Evolutionary conservation across 108 stramenopile species (phyloP).

Genomic region (Cyclotella distinguenda): DNA sequence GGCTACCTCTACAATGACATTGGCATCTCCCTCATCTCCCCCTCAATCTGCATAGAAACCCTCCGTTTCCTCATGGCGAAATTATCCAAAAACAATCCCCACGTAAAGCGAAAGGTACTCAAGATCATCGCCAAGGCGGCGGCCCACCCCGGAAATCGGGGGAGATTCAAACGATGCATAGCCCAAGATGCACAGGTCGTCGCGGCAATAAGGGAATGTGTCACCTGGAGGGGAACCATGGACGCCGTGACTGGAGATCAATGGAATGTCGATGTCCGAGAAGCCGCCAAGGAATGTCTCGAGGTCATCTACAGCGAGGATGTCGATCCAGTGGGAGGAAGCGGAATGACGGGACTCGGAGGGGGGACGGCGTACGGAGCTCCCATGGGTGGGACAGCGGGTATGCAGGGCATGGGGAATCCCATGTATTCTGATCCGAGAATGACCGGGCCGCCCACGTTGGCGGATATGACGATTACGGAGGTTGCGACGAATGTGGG

Average conservation of each 20-base stretch:
- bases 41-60: slow-evolving; percentile 74
- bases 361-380: slow-evolving; percentile 32
- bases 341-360: slow-evolving; percentile 21
- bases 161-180: slow-evolving; percentile 89
- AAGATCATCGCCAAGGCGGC: slow-evolving; percentile 75
- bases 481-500: slow-evolving; percentile 59
- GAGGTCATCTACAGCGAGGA: slow-evolving; percentile 91
- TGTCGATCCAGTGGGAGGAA: slow-evolving; percentile 17
- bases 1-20: slow-evolving; percentile 98
- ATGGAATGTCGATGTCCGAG: slow-evolving; percentile 83
- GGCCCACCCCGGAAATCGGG: slow-evolving; percentile 52
- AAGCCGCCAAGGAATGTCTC: slow-evolving; percentile 93
- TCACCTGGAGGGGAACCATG: slow-evolving; percentile 83
- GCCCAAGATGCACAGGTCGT: slow-evolving; percentile 71
- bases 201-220: slow-evolving; percentile 83
- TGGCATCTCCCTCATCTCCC: slow-evolving; percentile 80
- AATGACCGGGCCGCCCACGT: slow-evolving; percentile 3
- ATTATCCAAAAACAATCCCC: slow-evolving; percentile 83
- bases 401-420: slow-evolving; percentile 84
- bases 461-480: slow-evolving; percentile 20
- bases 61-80: slow-evolving; percentile 70
- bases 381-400: slow-evolving; percentile 38
- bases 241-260: slow-evolving; percentile 96
- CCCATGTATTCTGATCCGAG: slow-evolving; percentile 89
- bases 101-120: slow-evolving; percentile 90